phyloP scores from a whole-genome alignment of 2,329 filamentous ascomycete genomes.

The Sporothrix schenckii region DNA sequence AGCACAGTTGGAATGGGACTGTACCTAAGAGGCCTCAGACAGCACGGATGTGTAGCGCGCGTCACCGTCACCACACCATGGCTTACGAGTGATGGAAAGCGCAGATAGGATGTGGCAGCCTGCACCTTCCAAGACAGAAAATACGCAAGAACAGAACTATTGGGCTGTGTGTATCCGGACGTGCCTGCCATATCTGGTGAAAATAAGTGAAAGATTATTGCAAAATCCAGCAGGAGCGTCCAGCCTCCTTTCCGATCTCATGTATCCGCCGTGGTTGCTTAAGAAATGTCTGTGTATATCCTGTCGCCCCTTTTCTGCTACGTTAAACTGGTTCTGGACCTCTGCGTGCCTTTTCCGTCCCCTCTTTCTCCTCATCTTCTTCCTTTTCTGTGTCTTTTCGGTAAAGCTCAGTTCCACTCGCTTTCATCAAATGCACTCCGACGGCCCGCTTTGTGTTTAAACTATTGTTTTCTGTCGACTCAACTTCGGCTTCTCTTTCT shows the following conservation, averaged over 20 bases:
- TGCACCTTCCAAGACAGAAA: neutral
- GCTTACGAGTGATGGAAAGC: neutral
- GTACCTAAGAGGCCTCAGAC: conserved; percentile 8
- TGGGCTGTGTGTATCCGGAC: neutral
- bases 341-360: neutral
- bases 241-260: conserved; percentile 3
- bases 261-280: neutral
- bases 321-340: conserved; percentile 14
- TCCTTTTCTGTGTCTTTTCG: neutral
- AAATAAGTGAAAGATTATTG: neutral
- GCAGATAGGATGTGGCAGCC: neutral
- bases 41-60: conserved; percentile 14
- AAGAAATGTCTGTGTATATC: conserved; percentile 6
- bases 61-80: neutral
- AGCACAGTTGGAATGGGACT: conserved; percentile 1
- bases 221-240: neutral
- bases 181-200: neutral
- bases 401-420: conserved; percentile 12
- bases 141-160: neutral
- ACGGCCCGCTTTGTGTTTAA: conserved; percentile 7
- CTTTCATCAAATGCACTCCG: conserved; percentile 5
- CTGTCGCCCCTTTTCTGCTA: neutral
- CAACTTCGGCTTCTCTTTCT: conserved; percentile 6
- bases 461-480: neutral
- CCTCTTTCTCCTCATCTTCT: conserved; percentile 12